These are phyloP conservation scores for Hortiboletus flavorubellus DNA, from an alignment of 768 basidiomycete genomes.

Conservation along the genomic window DNA sequence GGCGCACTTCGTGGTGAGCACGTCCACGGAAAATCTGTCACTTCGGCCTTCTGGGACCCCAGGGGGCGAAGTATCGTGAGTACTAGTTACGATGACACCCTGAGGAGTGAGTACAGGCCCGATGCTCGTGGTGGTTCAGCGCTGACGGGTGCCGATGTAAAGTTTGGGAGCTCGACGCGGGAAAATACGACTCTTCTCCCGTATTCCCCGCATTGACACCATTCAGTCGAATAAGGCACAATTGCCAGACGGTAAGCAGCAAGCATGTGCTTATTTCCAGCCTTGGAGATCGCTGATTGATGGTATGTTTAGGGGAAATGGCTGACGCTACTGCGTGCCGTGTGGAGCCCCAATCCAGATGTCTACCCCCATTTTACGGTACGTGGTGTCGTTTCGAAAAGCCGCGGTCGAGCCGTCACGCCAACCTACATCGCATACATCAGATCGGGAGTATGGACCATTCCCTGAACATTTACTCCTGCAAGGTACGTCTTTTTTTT, in stretches of 20 bases:
- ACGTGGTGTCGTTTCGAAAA: slow-evolving; percentile 19
- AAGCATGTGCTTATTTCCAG: background rate
- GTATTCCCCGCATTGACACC: slow-evolving; percentile 64
- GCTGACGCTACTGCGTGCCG: slow-evolving; percentile 73
- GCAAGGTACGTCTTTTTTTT: slow-evolving; percentile 46
- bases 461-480: slow-evolving; percentile 68
- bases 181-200: slow-evolving; percentile 42
- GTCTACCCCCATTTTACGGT: slow-evolving; percentile 84
- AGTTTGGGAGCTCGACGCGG: slow-evolving; percentile 77
- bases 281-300: background rate
- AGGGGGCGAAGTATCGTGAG: slow-evolving; percentile 75
- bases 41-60: slow-evolving; percentile 85
- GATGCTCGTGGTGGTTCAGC: background rate
- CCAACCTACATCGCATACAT: background rate
- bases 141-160: slow-evolving; percentile 8
- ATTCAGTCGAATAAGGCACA: slow-evolving; percentile 59
- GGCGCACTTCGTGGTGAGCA: slow-evolving; percentile 61
- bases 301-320: slow-evolving; percentile 61
- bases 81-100: slow-evolving; percentile 78
- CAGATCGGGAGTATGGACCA: slow-evolving; percentile 81
- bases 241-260: slow-evolving; percentile 71
- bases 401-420: background rate
- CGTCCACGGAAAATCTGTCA: slow-evolving; percentile 72
- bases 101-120: slow-evolving; percentile 52
- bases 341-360: slow-evolving; percentile 77